phyloP scores from a whole-genome alignment of 139 green algal genomes.

The Chlamydomonas sp. region DNA sequence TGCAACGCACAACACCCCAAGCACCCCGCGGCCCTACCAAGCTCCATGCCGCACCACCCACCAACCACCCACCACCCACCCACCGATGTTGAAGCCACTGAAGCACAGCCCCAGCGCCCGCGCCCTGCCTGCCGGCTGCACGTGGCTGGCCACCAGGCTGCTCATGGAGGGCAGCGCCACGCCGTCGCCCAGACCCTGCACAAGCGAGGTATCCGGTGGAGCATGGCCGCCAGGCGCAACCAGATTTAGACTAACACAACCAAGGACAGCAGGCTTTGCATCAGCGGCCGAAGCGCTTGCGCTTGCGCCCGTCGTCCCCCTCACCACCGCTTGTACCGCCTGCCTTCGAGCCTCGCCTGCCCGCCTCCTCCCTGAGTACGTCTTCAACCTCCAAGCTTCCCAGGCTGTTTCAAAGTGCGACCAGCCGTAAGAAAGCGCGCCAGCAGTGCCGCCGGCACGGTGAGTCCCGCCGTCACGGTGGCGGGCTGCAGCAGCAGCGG shows the following conservation, averaged over 20 bases:
- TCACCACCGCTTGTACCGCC: background rate
- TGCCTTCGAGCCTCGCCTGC: too few relatives aligned
- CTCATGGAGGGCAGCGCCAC: conserved; percentile 95
- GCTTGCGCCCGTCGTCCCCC: background rate
- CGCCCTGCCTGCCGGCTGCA: conserved; percentile 61
- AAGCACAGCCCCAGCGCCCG: conserved; percentile 79
- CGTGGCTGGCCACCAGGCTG: conserved; percentile 84
- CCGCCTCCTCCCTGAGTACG: background rate
- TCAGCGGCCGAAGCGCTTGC: too few relatives aligned
- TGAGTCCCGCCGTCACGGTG: conserved; percentile 55
- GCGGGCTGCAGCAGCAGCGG: conserved; percentile 59
- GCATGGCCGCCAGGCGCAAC: too few relatives aligned
- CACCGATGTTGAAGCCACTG: conserved; percentile 86
- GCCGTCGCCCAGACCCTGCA: conserved; percentile 90
- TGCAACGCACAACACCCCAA: too few relatives aligned
- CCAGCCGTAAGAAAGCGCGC: conserved; percentile 66
- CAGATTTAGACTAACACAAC: too few relatives aligned
- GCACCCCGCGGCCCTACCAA: too few relatives aligned
- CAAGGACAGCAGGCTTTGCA: too few relatives aligned
- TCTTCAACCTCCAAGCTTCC: too few relatives aligned
- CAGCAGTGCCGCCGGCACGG: conserved; percentile 73
- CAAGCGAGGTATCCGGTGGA: background rate
- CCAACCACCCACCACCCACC: background rate
- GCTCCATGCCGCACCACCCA: too few relatives aligned
- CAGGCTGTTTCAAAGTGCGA: too few relatives aligned